A percentile compares a stretch with the other conserved stretches of the same genome.
phyloP scores from a whole-genome alignment of 2,329 filamentous ascomycete species.

The Tolypocladium tundrense region DNA sequence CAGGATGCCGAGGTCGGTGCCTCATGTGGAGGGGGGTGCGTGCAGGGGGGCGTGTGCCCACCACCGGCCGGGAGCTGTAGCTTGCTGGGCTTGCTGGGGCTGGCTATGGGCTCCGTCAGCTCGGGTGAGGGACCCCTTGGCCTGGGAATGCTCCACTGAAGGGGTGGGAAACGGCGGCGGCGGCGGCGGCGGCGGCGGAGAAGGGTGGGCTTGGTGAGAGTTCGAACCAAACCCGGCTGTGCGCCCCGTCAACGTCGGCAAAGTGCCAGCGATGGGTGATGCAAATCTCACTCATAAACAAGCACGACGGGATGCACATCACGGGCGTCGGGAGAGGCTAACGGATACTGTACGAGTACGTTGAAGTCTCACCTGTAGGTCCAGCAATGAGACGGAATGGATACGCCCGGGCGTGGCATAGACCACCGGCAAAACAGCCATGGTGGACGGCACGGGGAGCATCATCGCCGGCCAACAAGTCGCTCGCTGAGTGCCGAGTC shows the following conservation, averaged over 20 bases:
- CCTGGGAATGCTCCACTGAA: neutral
- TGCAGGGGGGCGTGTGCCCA: neutral
- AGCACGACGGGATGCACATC: neutral
- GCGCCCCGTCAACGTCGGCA: neutral
- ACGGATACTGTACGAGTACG: neutral
- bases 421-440: neutral
- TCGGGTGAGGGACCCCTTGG: neutral
- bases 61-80: neutral
- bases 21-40: constrained; percentile 1
- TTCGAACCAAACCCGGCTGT: neutral
- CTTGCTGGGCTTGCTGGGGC: neutral
- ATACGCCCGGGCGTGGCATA: neutral
- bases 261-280: neutral
- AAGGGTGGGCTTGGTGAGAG: neutral
- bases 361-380: neutral
- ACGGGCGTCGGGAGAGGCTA: neutral
- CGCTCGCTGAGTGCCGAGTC: neutral
- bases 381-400: neutral
- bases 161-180: neutral
- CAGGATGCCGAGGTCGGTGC: constrained; percentile 2
- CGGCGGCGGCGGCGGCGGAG: neutral
- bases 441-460: neutral
- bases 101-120: neutral
- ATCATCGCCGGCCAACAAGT: neutral
- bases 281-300: neutral